These are phyloP conservation scores for Rubroboletus satanas DNA, from an alignment of 768 basidiomycete species.

Conservation along the genomic window DNA sequence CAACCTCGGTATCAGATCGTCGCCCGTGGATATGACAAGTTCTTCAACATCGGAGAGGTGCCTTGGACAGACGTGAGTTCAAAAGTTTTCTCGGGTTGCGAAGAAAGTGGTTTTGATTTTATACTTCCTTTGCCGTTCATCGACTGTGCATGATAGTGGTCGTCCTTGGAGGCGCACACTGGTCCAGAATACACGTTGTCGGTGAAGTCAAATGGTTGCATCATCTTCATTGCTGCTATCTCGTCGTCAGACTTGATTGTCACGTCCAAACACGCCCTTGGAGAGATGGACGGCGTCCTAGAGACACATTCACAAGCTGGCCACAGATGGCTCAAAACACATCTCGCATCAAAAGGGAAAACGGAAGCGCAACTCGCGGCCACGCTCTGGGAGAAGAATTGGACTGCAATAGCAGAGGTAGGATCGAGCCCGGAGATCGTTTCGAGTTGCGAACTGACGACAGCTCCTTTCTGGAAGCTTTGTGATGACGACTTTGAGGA, in stretches of 20 bases:
- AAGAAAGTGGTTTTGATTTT: background rate
- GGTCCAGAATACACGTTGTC: slow-evolving; percentile 79
- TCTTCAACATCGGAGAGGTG: slow-evolving; percentile 96
- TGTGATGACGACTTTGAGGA: slow-evolving; percentile 98
- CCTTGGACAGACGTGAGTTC: slow-evolving; percentile 84
- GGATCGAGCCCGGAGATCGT: slow-evolving; percentile 12
- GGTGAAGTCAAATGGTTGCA: slow-evolving; percentile 93
- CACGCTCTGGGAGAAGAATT: slow-evolving; percentile 72
- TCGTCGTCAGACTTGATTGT: slow-evolving; percentile 71
- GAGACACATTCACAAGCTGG: slow-evolving; percentile 80
- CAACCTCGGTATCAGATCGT: slow-evolving; percentile 60
- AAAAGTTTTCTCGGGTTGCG: background rate
- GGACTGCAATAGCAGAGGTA: slow-evolving; percentile 93
- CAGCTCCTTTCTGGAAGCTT: slow-evolving; percentile 48
- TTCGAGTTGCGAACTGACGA: background rate
- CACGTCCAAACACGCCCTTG: slow-evolving; percentile 91
- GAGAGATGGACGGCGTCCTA: slow-evolving; percentile 40
- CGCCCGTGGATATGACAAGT: slow-evolving; percentile 94
- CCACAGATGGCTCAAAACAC: slow-evolving; percentile 74
- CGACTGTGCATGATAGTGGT: slow-evolving; percentile 57
- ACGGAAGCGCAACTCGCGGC: slow-evolving; percentile 72
- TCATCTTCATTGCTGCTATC: slow-evolving; percentile 90
- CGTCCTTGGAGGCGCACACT: slow-evolving; percentile 63
- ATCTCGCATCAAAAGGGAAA: slow-evolving; percentile 50
- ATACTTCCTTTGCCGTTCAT: background rate